phyloP scores from a whole-genome alignment of 164 flowering plant genomes.

The Kingdonia uniflora region DNA sequence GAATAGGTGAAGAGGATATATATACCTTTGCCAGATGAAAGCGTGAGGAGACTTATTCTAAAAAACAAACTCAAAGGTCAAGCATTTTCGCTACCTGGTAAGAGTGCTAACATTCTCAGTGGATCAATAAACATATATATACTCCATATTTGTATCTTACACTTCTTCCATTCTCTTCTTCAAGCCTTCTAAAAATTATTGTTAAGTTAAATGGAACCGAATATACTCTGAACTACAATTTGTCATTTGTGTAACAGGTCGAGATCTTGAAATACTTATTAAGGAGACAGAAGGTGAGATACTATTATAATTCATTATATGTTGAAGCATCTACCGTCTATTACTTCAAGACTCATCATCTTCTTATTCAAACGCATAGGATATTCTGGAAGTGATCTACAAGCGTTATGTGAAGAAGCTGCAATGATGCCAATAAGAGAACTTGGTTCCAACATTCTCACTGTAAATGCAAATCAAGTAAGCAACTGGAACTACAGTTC shows the following conservation, averaged over 20 bases:
- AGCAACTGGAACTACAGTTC: not conserved
- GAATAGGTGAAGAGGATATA: conserved; percentile 91
- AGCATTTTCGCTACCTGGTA: conserved; percentile 85
- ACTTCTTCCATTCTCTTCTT: no score
- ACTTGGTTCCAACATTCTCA: conserved; percentile 81
- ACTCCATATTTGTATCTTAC: not conserved
- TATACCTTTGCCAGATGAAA: conserved; percentile 85
- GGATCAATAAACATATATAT: no score
- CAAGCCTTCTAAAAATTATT: no score
- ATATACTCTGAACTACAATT: no score
- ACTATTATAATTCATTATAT: not conserved
- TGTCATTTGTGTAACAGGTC: conserved; percentile 30
- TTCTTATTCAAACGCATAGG: conserved; percentile 31
- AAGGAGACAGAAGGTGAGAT: conserved; percentile 77
- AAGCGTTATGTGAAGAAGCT: conserved; percentile 98
- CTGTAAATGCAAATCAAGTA: conserved; percentile 81
- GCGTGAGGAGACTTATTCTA: conserved; percentile 62
- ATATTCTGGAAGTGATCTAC: conserved; percentile 96
- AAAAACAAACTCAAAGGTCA: conserved; percentile 80
- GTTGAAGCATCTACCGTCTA: not conserved
- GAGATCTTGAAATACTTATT: conserved; percentile 71
- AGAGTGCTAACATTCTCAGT: conserved; percentile 11
- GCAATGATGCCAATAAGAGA: conserved; percentile 99
- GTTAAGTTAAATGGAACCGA: no score
- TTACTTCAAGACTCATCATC: not conserved